Evolutionary conservation across 257 asterid genomes (phyloP).

Genomic region (Solanum arcanum): DNA sequence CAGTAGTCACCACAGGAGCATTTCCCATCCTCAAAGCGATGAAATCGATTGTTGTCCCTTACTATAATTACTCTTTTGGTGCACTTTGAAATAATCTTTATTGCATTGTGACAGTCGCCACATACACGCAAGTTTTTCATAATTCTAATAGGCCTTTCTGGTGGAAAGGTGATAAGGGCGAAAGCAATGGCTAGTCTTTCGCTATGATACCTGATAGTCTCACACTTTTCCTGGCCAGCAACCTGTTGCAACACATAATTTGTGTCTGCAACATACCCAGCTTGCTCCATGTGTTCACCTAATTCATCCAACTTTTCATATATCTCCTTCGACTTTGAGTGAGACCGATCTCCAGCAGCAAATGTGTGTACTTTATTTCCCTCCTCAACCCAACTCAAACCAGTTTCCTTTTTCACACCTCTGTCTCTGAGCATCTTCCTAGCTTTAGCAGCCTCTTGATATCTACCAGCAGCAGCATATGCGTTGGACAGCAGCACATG

Average conservation of each 20-base stretch:
- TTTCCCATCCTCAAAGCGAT: slow-evolving; percentile 51
- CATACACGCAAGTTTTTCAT: slow-evolving; percentile 85
- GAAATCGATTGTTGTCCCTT: slow-evolving; percentile 82
- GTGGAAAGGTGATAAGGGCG: slow-evolving; percentile 52
- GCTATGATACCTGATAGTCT: slow-evolving; percentile 58
- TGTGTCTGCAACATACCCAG: slow-evolving; percentile 68
- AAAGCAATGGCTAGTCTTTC: slow-evolving; percentile 88
- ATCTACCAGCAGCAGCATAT: slow-evolving; percentile 72
- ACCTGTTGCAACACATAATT: slow-evolving; percentile 47
- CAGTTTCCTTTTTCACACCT: slow-evolving; percentile 81
- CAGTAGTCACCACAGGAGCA: slow-evolving; percentile 91
- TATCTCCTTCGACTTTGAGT: slow-evolving; percentile 40
- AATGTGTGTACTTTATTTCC: slow-evolving; percentile 65
- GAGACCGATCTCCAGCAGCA: slow-evolving; percentile 64
- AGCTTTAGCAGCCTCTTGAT: slow-evolving; percentile 81
- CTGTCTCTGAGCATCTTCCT: slow-evolving; percentile 61
- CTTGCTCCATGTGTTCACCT: slow-evolving; percentile 41
- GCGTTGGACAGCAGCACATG: slow-evolving; percentile 64
- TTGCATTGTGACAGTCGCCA: slow-evolving; percentile 78
- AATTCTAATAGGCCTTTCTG: slow-evolving; percentile 54
- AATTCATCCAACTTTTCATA: slow-evolving; percentile 54
- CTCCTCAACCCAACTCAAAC: slow-evolving; percentile 87
- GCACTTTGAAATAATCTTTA: slow-evolving; percentile 60
- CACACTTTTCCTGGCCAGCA: slow-evolving; percentile 51
- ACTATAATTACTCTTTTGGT: slow-evolving; percentile 48